These are phyloP conservation scores for Epichloe gansuensis DNA, from an alignment of 2,329 filamentous ascomycete species.

Conservation along the genomic window DNA sequence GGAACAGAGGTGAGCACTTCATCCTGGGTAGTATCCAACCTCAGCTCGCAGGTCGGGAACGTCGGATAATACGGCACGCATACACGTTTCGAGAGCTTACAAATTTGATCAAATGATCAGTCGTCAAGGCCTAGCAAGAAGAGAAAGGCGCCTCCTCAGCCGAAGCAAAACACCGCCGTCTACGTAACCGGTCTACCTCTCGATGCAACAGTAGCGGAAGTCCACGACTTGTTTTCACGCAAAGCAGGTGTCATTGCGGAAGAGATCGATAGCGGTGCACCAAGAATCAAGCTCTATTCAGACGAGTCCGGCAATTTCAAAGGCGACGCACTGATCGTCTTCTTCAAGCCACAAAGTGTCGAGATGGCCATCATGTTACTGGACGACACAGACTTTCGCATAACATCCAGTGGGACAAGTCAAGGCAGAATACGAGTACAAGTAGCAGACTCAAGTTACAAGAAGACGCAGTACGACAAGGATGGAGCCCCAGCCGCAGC, in stretches of 20 bases:
- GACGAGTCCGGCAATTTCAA: constrained; percentile 77
- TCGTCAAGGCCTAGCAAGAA: constrained; percentile 29
- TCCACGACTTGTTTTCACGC: constrained; percentile 67
- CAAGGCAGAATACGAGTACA: constrained; percentile 66
- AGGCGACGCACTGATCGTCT: constrained; percentile 84
- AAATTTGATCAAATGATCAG: not conserved
- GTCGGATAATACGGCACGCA: too few species aligned
- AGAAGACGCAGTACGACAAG: constrained; percentile 62
- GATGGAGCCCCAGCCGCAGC: constrained; percentile 9
- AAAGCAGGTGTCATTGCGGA: constrained; percentile 89
- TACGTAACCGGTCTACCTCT: constrained; percentile 80
- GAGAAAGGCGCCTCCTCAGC: constrained; percentile 34
- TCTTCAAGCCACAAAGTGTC: constrained; percentile 92
- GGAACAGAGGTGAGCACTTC: constrained; percentile 30
- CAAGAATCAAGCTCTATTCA: constrained; percentile 85
- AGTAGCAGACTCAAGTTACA: constrained; percentile 80
- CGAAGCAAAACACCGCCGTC: constrained; percentile 70
- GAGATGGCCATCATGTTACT: constrained; percentile 68
- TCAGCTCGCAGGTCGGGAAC: too few species aligned
- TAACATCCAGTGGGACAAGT: constrained; percentile 36
- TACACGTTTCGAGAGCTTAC: not conserved
- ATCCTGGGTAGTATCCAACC: not conserved
- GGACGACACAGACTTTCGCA: constrained; percentile 71
- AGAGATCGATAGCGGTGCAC: constrained; percentile 76
- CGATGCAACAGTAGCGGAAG: constrained; percentile 68